Base-by-base conservation (phyloP, 2,329 filamentous ascomycete species). In the Exserohilum turcica region DNA sequence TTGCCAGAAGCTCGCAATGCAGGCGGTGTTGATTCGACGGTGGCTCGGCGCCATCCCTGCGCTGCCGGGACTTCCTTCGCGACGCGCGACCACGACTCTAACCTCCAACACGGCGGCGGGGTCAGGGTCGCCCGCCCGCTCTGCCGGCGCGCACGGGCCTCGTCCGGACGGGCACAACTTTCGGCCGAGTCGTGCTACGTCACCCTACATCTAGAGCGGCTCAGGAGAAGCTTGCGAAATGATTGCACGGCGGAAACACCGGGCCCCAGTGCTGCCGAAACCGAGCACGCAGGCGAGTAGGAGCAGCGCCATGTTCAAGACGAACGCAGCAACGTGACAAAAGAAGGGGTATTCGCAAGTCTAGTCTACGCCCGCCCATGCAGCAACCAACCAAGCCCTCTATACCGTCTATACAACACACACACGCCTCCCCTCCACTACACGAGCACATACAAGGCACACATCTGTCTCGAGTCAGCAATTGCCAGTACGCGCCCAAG, bases 391-490 rank as follows among this genome's bases (percentile, higher is more conserved):
- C n/a, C n/a, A n/a, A 32, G 18, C 35, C 37, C 10, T 3, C 13
- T 38, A 9, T 24, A 10, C 29, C 35, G 10, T 13, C 8, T 15
- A 52, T 38, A 9, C 16, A 10, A 21, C 35, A n/a, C 10, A 8
- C 19, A 52, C 5, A 28, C 16, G 15, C 6, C 8, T 7, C 12
- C 12, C 32, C 28, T 31, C 16, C 13, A 12, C 1, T 39, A 76
- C 5, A 75, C 71, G 35, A 76, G 66, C 16, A 76, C 74, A 48
- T 75, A 76, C 8, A 75, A 58, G 21, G 73, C 72, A 48, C 74
- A 75, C 70, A 76, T 76, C 72, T 67, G 50, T 28, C 29, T 39
- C 2, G 13, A 16, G 36, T 68, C 38, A 71, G 62, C 53, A 42
- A 21, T 15, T 16, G 18, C 18, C n/a, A 38, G 33, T 16, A 12